These are phyloP conservation scores for Dillenia turbinata DNA, from an alignment of 164 flowering plant genomes.

Conservation along the genomic window DNA sequence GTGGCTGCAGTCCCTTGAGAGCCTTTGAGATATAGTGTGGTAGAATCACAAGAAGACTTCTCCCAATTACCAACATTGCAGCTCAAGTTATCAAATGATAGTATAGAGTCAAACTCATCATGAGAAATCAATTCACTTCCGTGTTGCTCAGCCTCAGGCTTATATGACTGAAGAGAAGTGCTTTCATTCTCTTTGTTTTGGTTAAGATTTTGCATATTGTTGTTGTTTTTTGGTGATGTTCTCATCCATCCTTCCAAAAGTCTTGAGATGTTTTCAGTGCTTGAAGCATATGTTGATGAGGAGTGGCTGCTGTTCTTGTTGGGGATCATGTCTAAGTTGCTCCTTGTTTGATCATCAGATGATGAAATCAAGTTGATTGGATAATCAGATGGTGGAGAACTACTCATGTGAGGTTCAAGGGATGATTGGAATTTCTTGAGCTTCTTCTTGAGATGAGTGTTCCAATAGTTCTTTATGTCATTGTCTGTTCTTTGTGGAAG, in stretches of 20 bases:
- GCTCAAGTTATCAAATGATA: conserved; percentile 46
- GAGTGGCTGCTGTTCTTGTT: conserved; percentile 3
- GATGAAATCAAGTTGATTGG: conserved; percentile 14
- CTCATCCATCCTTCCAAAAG: conserved; percentile 92
- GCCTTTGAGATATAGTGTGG: conserved; percentile 5
- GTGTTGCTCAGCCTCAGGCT: conserved; percentile 13
- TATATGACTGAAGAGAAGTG: conserved; percentile 6
- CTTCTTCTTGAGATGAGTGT: conserved; percentile 91
- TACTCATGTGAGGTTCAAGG: conserved; percentile 22
- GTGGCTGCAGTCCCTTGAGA: conserved; percentile 2
- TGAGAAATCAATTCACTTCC: conserved; percentile 26
- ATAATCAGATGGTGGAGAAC: conserved; percentile 12
- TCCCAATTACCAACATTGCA: conserved; percentile 29
- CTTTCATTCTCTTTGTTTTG: conserved; percentile 2
- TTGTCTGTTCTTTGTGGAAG: conserved; percentile 93
- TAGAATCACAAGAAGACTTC: conserved; percentile 30
- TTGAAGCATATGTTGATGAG: conserved; percentile 61
- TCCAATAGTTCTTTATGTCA: conserved; percentile 95
- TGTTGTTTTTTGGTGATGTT: conserved; percentile 37
- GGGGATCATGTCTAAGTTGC: conserved; percentile 4
- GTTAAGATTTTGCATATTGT: not conserved
- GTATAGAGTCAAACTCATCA: conserved; percentile 51
- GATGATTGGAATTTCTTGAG: conserved; percentile 57
- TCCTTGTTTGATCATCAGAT: conserved; percentile 12
- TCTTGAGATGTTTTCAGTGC: conserved; percentile 83